Conservation (phyloP, 306 rosid genomes). For the Pyrus bretschneideri region DNA sequence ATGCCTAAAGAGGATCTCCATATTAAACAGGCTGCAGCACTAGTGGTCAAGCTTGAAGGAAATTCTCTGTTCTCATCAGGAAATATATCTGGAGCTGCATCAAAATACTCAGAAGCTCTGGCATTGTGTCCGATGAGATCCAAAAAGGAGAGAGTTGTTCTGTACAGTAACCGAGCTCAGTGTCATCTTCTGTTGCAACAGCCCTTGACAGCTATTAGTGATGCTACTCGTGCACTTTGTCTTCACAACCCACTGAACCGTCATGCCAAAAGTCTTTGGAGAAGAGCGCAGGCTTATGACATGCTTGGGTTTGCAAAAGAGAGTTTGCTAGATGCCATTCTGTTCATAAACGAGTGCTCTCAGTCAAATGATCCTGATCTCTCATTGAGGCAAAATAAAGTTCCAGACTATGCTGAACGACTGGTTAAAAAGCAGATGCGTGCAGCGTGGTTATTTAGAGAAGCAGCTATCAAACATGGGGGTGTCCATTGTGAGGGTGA, state of each 20-base stretch:
- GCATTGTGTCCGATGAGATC: conserved; percentile 96
- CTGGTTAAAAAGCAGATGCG: conserved; percentile 98
- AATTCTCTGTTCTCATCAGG: conserved; percentile 93
- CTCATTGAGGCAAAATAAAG: conserved; percentile 80
- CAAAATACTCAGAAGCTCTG: conserved; percentile 91
- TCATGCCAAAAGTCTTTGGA: conserved; percentile 98
- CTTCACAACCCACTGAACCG: conserved; percentile 94
- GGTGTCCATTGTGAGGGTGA: conserved; percentile 82
- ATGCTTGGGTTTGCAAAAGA: conserved; percentile 94
- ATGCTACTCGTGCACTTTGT: conserved; percentile 92
- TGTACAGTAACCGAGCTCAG: conserved; percentile 93
- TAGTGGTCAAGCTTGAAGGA: conserved; percentile 98
- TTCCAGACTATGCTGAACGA: conserved; percentile 95
- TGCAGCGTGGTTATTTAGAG: conserved; percentile 95
- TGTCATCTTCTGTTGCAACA: conserved; percentile 89
- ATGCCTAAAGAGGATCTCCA: conserved; percentile 98
- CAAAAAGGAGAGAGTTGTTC: conserved; percentile 91
- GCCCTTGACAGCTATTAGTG: conserved; percentile 92
- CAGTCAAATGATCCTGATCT: conserved; percentile 96
- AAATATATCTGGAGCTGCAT: conserved; percentile 89
- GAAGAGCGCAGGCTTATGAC: conserved; percentile 98
- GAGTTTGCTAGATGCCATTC: conserved; percentile 90
- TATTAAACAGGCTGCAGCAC: conserved; percentile 96
- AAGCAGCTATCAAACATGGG: conserved; percentile 92
- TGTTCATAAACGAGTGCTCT: conserved; percentile 95